phyloP scores from a whole-genome alignment of 352 stramenopile genomes.

The Peronospora farinosa region DNA sequence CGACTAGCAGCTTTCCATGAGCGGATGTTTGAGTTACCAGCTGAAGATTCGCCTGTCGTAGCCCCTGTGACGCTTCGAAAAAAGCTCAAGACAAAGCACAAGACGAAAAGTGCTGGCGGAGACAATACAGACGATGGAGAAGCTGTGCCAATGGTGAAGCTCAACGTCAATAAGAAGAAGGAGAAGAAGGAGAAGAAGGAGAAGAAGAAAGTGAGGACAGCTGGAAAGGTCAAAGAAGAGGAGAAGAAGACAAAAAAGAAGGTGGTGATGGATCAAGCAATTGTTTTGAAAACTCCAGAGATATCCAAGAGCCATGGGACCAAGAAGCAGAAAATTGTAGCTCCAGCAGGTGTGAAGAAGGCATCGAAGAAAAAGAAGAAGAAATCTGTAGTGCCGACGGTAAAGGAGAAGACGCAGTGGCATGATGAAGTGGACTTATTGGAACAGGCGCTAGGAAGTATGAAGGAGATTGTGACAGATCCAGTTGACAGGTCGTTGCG shows the following conservation, averaged over 20 bases:
- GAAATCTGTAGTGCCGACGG: neutral
- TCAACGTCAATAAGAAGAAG: conserved; percentile 24
- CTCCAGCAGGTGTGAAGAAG: conserved; percentile 1
- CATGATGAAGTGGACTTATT: conserved; percentile 26
- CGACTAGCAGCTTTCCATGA: conserved; percentile 44
- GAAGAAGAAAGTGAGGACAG: conserved; percentile 12
- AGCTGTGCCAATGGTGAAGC: conserved; percentile 31
- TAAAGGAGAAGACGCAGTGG: conserved; percentile 13
- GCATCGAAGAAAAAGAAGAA: conserved; percentile 8
- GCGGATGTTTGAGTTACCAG: conserved; percentile 51
- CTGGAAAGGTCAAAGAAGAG: conserved; percentile 9
- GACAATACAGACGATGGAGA: conserved; percentile 21
- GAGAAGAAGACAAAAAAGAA: conserved; percentile 9
- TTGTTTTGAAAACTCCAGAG: conserved; percentile 8
- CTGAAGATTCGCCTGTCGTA: conserved; percentile 1
- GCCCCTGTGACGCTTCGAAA: conserved; percentile 25
- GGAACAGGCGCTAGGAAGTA: conserved; percentile 31
- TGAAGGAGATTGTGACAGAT: conserved; percentile 27
- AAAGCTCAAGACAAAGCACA: conserved; percentile 38
- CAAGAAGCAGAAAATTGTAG: conserved; percentile 3
- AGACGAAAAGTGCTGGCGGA: conserved; percentile 15
- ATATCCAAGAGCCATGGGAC: neutral
- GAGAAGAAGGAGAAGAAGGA: conserved; percentile 17
- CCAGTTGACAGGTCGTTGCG: conserved; percentile 1
- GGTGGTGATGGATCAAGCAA: conserved; percentile 7